Percentiles rank a stretch among this genome's conserved stretches.
Evolutionary conservation across 2,329 filamentous ascomycete species (phyloP).

Genomic region (Macroventuria anomochaeta): DNA sequence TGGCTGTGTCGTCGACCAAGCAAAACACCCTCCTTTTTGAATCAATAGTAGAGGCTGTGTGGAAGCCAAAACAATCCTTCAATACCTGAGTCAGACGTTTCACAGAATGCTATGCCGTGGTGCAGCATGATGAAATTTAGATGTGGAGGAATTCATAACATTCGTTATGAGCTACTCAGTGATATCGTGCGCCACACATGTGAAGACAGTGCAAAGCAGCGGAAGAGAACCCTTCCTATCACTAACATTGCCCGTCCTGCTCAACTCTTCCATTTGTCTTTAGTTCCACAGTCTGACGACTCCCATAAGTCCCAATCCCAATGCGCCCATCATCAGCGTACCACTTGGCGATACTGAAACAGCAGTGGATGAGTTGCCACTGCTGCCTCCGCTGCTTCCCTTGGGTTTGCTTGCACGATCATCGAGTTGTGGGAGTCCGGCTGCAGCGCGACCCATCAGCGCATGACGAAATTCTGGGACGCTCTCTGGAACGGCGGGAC

Average conservation of each 20-base stretch:
- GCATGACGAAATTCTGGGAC: slow-evolving; percentile 13
- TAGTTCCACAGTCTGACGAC: slow-evolving; percentile 32
- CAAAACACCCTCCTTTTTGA: background rate
- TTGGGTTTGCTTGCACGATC: slow-evolving; percentile 25
- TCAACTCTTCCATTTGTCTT: background rate
- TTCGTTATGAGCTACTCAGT: background rate
- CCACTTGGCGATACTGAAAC: slow-evolving; percentile 28
- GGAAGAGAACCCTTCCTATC: no score
- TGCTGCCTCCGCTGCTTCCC: slow-evolving; percentile 10
- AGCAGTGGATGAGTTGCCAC: slow-evolving; percentile 25
- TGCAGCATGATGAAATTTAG: no score
- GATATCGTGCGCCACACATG: background rate
- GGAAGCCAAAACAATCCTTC: no score
- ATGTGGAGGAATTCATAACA: background rate
- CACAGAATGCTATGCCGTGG: no score
- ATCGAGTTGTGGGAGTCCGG: slow-evolving; percentile 26
- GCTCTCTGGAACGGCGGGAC: slow-evolving; percentile 20
- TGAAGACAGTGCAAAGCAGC: no score
- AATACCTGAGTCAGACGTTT: no score
- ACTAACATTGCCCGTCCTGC: no score
- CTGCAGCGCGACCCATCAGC: slow-evolving; percentile 19
- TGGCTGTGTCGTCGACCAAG: background rate
- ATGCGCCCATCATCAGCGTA: slow-evolving; percentile 31
- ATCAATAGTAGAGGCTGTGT: no score
- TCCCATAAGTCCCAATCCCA: slow-evolving; percentile 37